Percentiles rank a stretch among this genome's conserved stretches.
phyloP scores from a whole-genome alignment of 2,329 filamentous ascomycete genomes.

The Ilyonectria sp. region DNA sequence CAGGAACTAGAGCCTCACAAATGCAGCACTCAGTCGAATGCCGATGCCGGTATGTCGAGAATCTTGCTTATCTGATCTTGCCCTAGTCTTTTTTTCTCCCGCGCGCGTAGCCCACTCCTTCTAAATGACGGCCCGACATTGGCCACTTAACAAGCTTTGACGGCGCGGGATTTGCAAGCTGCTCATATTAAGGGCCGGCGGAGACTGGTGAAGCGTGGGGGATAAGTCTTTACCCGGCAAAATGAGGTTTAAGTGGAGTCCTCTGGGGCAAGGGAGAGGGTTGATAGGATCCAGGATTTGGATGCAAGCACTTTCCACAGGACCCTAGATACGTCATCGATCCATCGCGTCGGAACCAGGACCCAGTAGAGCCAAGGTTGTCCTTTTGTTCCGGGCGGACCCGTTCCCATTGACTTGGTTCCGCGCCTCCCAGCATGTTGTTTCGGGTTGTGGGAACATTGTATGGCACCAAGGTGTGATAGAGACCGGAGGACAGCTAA shows the following conservation, averaged over 20 bases:
- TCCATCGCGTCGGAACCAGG: neutral
- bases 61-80: constrained; percentile 1
- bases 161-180: neutral
- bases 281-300: neutral
- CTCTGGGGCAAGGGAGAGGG: neutral
- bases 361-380: neutral
- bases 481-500: too few relatives aligned
- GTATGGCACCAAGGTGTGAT: too few relatives aligned
- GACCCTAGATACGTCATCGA: neutral
- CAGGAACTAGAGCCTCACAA: neutral
- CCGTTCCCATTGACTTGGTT: neutral
- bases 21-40: neutral
- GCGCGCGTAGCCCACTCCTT: neutral
- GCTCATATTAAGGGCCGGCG: neutral
- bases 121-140: neutral
- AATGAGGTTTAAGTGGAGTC: neutral
- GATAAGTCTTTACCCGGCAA: neutral
- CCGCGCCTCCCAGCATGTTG: too few relatives aligned
- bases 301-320: neutral
- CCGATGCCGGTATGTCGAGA: neutral
- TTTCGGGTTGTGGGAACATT: too few relatives aligned
- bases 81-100: neutral
- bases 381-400: neutral
- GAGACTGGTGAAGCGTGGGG: neutral
- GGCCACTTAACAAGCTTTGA: too few relatives aligned